These are phyloP conservation scores for Dactylellina haptotyla DNA, from an alignment of 2,329 filamentous ascomycete genomes.

Conservation along the genomic window DNA sequence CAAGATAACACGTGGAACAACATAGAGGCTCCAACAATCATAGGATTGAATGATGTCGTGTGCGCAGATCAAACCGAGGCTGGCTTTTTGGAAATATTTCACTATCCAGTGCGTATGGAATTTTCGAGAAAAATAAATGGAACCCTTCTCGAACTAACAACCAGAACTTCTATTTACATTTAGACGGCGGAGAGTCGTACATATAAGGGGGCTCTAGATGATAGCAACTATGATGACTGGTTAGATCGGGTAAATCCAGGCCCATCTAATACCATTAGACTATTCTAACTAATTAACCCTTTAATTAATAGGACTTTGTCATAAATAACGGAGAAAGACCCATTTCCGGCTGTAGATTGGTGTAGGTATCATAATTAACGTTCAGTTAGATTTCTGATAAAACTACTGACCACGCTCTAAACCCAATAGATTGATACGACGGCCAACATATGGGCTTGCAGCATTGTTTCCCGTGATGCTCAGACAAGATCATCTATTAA, in stretches of 20 bases:
- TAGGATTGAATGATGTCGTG: slow-evolving; percentile 1
- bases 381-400: neutral
- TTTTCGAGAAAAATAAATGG: neutral
- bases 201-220: slow-evolving; percentile 15
- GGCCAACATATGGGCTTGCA: slow-evolving; percentile 11
- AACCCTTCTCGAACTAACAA: neutral
- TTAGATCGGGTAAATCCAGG: slow-evolving; percentile 9
- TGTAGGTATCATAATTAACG: neutral
- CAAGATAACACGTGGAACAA: slow-evolving; percentile 12
- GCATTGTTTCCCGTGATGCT: slow-evolving; percentile 13
- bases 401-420: neutral
- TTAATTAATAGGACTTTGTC: neutral
- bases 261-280: neutral
- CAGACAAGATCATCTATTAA: slow-evolving; percentile 13
- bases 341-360: slow-evolving; percentile 7
- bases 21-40: neutral
- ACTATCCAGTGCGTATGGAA: slow-evolving; percentile 20
- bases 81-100: slow-evolving; percentile 18
- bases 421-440: neutral
- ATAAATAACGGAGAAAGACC: slow-evolving; percentile 18
- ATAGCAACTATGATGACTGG: slow-evolving; percentile 33
- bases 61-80: slow-evolving; percentile 21
- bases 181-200: slow-evolving; percentile 22
- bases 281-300: neutral
- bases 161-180: neutral